Conservation (phyloP, 306 rosid species). For the Myrica gale region DNA sequence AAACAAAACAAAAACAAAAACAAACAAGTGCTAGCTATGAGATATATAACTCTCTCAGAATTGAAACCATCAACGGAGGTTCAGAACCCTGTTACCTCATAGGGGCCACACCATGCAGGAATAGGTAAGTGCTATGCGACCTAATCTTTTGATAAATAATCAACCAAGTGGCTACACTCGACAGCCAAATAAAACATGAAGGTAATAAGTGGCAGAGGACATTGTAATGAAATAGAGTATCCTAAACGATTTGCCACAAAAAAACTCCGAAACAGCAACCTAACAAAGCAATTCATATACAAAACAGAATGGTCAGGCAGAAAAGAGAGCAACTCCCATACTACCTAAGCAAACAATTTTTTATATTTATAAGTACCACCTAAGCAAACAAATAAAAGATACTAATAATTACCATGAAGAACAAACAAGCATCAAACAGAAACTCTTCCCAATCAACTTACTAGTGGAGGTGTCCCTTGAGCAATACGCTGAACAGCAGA, state of each 20-base stretch:
- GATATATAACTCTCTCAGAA: background rate
- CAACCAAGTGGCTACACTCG: background rate
- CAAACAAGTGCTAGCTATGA: background rate
- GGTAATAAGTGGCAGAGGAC: background rate
- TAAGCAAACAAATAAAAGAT: background rate
- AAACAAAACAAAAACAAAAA: too few relatives aligned
- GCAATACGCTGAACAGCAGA: conserved; percentile 85
- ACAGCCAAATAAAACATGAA: background rate
- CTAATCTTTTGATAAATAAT: background rate
- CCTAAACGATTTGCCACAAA: background rate
- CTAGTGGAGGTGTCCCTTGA: conserved; percentile 98
- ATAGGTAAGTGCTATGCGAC: background rate
- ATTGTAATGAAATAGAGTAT: background rate
- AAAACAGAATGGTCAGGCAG: background rate
- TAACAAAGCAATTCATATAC: background rate
- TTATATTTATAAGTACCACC: too few relatives aligned
- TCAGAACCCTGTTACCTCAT: background rate
- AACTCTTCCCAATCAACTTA: conserved; percentile 43
- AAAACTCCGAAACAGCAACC: background rate
- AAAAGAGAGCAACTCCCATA: background rate
- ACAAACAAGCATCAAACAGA: background rate
- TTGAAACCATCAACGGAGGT: background rate
- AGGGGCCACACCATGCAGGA: background rate
- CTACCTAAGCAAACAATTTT: background rate
- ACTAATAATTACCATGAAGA: background rate